Conservation (phyloP, 1,284 basidiomycete species). For the Trametes sp. region DNA sequence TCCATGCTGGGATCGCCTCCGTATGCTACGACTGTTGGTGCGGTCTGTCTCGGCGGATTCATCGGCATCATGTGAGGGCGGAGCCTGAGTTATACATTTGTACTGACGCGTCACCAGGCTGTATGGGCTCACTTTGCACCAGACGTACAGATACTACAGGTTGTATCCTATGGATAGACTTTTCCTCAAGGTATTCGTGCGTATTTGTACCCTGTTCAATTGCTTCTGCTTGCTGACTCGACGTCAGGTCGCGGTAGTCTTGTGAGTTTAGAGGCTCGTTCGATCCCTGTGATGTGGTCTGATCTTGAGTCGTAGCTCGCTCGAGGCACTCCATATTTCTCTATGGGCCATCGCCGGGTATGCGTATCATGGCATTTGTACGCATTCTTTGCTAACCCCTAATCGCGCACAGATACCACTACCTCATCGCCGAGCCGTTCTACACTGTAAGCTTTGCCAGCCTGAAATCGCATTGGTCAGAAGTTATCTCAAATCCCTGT, state of each 20-base stretch:
- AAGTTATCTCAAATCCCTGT: neutral
- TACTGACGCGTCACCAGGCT: neutral
- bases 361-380: neutral
- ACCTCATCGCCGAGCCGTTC: slow-evolving; percentile 7
- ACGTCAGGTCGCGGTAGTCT: neutral
- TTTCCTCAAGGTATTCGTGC: neutral
- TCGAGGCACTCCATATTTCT: slow-evolving; percentile 11
- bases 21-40: neutral
- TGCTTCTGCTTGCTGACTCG: neutral
- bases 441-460: neutral
- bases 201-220: neutral
- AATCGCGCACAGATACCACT: slow-evolving; percentile 6
- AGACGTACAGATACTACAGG: slow-evolving; percentile 2
- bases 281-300: neutral
- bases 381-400: neutral
- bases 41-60: neutral
- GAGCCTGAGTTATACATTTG: neutral
- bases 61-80: neutral
- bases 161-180: neutral
- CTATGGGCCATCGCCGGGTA: slow-evolving; percentile 12
- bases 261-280: neutral
- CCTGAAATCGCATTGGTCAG: slow-evolving; percentile 2
- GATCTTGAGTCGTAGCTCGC: too few relatives aligned
- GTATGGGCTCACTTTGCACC: slow-evolving; percentile 1
- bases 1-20: neutral